These are phyloP conservation scores for Fusarium subglutinans DNA, from an alignment of 2,329 filamentous ascomycete genomes.

Conservation along the genomic window DNA sequence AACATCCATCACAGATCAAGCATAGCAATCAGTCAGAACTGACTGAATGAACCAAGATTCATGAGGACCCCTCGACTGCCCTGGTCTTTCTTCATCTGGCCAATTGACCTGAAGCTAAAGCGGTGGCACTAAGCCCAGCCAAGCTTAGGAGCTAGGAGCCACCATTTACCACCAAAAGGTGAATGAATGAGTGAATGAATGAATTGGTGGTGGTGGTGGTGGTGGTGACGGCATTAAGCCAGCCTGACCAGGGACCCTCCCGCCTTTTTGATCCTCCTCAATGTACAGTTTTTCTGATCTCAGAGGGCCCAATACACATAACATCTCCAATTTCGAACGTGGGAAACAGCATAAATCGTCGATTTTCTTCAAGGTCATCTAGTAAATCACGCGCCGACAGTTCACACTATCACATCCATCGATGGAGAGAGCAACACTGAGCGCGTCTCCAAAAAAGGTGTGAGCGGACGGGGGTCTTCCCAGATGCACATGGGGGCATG, in stretches of 20 bases:
- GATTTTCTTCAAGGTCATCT: not conserved
- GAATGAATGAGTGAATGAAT: not conserved
- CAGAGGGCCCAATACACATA: not conserved
- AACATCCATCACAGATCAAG: not conserved
- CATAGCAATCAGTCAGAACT: not conserved
- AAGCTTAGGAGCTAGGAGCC: slow-evolving; percentile 2
- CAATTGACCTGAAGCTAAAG: slow-evolving; percentile 36
- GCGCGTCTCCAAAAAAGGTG: slow-evolving; percentile 23
- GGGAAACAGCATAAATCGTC: not conserved
- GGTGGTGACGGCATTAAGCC: slow-evolving; percentile 31
- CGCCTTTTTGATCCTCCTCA: not conserved
- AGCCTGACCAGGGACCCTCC: slow-evolving; percentile 19
- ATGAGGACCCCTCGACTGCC: slow-evolving; percentile 9
- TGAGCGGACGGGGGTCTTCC: slow-evolving; percentile 31
- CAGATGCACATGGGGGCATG: slow-evolving; percentile 18
- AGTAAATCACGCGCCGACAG: not conserved
- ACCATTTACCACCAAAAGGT: slow-evolving; percentile 9
- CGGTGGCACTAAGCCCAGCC: slow-evolving; percentile 33
- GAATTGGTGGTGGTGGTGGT: not conserved
- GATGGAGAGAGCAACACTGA: slow-evolving; percentile 1
- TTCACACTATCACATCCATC: not conserved
- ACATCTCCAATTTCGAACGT: too few relatives aligned
- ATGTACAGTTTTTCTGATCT: not conserved
- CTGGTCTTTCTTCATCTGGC: slow-evolving; percentile 26
- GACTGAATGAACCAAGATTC: not conserved